These are phyloP conservation scores for Wickerhamomyces silvicola DNA, from an alignment of 805 yeast species.

Conservation along the genomic window DNA sequence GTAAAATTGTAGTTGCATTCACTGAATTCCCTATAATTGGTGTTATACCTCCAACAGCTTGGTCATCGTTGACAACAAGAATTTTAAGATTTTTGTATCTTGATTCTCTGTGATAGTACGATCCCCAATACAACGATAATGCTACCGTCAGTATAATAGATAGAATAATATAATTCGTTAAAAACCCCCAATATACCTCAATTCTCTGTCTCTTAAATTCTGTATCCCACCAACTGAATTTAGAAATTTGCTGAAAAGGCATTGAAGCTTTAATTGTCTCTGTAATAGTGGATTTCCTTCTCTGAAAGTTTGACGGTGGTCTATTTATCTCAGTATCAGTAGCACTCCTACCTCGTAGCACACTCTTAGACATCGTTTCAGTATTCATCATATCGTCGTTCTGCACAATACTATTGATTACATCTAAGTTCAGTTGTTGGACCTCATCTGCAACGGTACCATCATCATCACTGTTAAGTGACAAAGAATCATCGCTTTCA, in stretches of 20 bases:
- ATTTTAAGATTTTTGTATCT: slow-evolving; percentile 11
- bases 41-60: slow-evolving; percentile 3
- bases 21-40: slow-evolving; percentile 10
- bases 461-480: not conserved
- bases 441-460: slow-evolving; percentile 1
- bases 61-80: slow-evolving; percentile 19
- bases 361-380: no score
- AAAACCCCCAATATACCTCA: not conserved
- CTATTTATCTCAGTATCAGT: no score
- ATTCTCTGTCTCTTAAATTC: slow-evolving; percentile 2
- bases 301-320: not conserved
- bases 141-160: not conserved
- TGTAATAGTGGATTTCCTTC: slow-evolving; percentile 1
- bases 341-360: no score
- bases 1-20: slow-evolving; percentile 2
- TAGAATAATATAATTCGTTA: not conserved
- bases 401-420: not conserved
- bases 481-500: no score
- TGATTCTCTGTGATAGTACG: slow-evolving; percentile 14
- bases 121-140: slow-evolving; percentile 21
- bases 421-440: slow-evolving; percentile 2
- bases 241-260: not conserved
- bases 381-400: slow-evolving; percentile 2
- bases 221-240: slow-evolving; percentile 4
- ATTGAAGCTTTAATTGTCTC: not conserved